Conservation (phyloP, 1,139 yeast genomes). For the Yarrowia galli region DNA sequence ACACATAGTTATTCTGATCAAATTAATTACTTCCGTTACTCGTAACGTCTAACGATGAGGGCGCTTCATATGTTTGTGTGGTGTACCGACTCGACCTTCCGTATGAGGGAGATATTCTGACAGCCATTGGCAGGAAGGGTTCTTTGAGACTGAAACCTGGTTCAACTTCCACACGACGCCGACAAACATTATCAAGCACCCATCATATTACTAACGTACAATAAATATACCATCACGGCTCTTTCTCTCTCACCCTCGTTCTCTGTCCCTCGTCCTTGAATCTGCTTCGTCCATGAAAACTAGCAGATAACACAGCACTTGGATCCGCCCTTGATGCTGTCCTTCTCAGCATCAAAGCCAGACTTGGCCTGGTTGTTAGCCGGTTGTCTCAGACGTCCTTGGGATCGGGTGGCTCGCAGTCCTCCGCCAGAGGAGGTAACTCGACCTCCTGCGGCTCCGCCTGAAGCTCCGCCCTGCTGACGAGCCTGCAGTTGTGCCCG, state of each 20-base stretch:
- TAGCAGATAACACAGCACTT: conserved; percentile 36
- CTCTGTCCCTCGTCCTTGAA: neutral
- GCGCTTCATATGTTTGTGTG: neutral
- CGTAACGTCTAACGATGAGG: neutral
- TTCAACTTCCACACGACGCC: neutral
- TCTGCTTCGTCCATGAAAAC: neutral
- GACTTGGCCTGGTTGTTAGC: conserved; percentile 18
- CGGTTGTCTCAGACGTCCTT: conserved; percentile 32
- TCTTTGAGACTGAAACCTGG: neutral
- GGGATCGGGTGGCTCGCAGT: conserved; percentile 26
- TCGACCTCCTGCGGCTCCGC: conserved; percentile 6
- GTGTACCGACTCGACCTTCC: conserved; percentile 3
- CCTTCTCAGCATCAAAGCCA: conserved; percentile 28
- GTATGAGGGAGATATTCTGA: neutral
- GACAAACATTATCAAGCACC: conserved; percentile 12
- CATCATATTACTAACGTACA: conserved; percentile 37
- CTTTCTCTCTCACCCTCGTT: conserved; percentile 24
- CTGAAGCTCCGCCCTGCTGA: conserved; percentile 26
- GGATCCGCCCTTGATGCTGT: conserved; percentile 37
- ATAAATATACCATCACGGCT: conserved; percentile 33
- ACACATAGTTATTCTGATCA: neutral
- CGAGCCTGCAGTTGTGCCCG: conserved; percentile 37
- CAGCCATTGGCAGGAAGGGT: neutral
- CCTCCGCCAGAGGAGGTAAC: conserved; percentile 17
- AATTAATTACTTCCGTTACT: neutral